These are phyloP conservation scores for Melaleuca alternifolia DNA, from an alignment of 345 rosid genomes.

Conservation along the genomic window DNA sequence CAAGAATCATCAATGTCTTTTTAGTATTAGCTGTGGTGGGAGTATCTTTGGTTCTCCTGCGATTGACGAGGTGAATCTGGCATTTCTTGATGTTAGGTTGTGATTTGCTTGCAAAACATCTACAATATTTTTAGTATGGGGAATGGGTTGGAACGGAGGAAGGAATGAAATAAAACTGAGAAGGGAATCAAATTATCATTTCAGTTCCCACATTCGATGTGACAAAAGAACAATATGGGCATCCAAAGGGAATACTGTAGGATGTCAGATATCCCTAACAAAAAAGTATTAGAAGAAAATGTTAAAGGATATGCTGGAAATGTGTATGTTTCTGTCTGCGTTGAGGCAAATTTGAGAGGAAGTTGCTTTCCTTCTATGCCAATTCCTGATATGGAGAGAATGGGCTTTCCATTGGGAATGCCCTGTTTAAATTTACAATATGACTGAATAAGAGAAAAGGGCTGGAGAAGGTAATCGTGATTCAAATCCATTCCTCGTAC, in stretches of 20 bases:
- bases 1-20: constrained; percentile 48
- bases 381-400: neutral
- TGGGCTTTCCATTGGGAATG: neutral
- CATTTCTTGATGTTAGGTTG: neutral
- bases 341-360: neutral
- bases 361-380: neutral
- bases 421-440: neutral
- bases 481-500: neutral
- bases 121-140: neutral
- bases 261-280: neutral
- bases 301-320: neutral
- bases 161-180: neutral
- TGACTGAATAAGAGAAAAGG: neutral
- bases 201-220: neutral
- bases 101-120: neutral
- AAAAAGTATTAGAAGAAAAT: neutral
- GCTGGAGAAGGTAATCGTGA: neutral
- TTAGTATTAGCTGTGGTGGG: constrained; percentile 72
- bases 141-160: neutral
- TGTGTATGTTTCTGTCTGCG: neutral
- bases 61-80: constrained; percentile 61
- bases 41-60: constrained; percentile 89
- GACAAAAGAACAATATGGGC: neutral
- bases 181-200: neutral
- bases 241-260: neutral